Conservation (phyloP, 148 eudicot species). For the Linanthus parryae region DNA sequence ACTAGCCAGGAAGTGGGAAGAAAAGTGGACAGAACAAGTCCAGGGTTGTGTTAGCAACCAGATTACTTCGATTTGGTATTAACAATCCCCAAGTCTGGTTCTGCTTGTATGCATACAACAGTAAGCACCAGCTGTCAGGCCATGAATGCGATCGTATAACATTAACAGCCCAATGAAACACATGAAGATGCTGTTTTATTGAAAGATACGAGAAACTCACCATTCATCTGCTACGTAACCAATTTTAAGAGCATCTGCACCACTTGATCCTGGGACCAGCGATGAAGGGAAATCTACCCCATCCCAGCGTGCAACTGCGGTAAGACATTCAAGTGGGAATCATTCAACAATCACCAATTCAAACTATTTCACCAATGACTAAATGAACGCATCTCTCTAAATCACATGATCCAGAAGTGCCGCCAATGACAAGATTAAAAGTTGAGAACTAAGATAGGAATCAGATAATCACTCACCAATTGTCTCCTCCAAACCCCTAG, state of each 20-base stretch:
- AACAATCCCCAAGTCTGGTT: too few relatives aligned
- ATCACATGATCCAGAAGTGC: not conserved
- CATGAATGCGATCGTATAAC: too few relatives aligned
- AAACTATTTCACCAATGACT: not conserved
- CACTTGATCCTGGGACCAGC: slow-evolving; percentile 15
- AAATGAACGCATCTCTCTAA: not conserved
- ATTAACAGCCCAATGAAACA: too few relatives aligned
- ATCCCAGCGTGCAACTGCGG: slow-evolving; percentile 72
- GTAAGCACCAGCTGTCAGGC: too few relatives aligned
- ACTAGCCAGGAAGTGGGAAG: too few relatives aligned
- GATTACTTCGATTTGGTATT: too few relatives aligned
- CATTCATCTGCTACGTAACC: slow-evolving; percentile 86
- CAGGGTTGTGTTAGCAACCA: too few relatives aligned
- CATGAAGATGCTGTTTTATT: too few relatives aligned
- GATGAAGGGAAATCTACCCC: slow-evolving; percentile 32
- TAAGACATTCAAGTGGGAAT: not conserved
- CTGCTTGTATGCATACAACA: too few relatives aligned
- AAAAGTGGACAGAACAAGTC: too few relatives aligned
- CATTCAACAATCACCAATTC: not conserved
- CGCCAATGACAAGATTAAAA: not conserved
- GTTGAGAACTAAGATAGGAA: not conserved
- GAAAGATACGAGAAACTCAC: too few relatives aligned
- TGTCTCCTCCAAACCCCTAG: slow-evolving; percentile 44
- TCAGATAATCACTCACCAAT: slow-evolving; percentile 30
- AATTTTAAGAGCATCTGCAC: slow-evolving; percentile 25